Evolutionary conservation across 2,329 filamentous ascomycete species (phyloP), one percentile per base, ranked within the genome.

Genomic region (Rhynchosporium agropyri): DNA sequence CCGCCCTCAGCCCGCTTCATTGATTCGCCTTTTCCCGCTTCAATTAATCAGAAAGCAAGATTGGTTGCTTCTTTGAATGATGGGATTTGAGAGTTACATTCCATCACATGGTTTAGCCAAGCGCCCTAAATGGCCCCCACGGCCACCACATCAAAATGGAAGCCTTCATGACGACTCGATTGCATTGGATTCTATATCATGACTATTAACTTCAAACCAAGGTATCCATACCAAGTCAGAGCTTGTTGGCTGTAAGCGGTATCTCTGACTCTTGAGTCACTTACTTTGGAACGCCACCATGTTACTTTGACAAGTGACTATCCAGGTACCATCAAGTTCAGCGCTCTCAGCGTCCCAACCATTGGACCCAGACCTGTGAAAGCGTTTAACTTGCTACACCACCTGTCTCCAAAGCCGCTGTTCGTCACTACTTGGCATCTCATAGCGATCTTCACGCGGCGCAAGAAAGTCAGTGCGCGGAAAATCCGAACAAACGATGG

Each of bases 401-500:
- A 40, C 51, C n/a, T 54, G 51, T 42, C 20, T 54, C 51, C 51
- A 54, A 54, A 54, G 51, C 33, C 51, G 51, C 51, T 36, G 38
- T 36, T 20, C 51, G 40, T 40, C 51, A 40, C 33, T 1, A 12
- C 36, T 54, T 42, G 33, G 36, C 51, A 10, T 54, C 51, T 20
- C 36, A 40, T 28, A 40, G n/a, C 36, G 26, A 54, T 28, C 38
- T 54, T 20, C 33, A 29, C 33, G 9, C 6, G 33, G 13, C 42
- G n/a, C 43, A n/a, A 54, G 51, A n/a, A 33, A 7, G 31, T 53
- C 50, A 53, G 51, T 40, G 51, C 51, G 51, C 36, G 26, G n/a
- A 20, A 4, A 33, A 54, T 60, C 38, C 29, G 36, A 60, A 60
- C 36, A 53, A 60, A 51, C n/a, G 53, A 51, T 48, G 58, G 57